These are phyloP conservation scores for Lentinula sp. DNA, from an alignment of 768 basidiomycete species.

Conservation along the genomic window DNA sequence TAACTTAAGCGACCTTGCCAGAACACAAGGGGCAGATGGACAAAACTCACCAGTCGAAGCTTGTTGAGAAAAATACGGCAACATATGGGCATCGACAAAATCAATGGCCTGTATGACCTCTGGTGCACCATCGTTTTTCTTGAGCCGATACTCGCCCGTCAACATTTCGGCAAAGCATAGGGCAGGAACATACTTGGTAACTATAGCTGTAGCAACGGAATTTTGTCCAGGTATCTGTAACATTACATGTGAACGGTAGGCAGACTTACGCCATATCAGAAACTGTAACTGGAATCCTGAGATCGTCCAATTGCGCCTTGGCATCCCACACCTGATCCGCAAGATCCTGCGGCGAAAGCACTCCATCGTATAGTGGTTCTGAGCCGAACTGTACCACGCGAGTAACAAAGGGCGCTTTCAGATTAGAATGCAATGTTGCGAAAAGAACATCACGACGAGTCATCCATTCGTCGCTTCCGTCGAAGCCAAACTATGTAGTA, in stretches of 20 bases:
- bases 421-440: conserved; percentile 47
- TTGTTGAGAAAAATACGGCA: conserved; percentile 58
- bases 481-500: conserved; percentile 44
- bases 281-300: conserved; percentile 65
- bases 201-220: conserved; percentile 8
- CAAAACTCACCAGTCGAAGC: conserved; percentile 46
- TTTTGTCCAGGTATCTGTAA: too few relatives aligned
- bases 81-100: conserved; percentile 61
- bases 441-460: conserved; percentile 48
- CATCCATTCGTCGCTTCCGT: conserved; percentile 43
- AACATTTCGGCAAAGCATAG: neutral
- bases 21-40: neutral
- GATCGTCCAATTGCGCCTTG: conserved; percentile 40
- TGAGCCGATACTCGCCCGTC: neutral
- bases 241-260: too few relatives aligned
- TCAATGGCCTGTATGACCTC: conserved; percentile 45
- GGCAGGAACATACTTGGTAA: conserved; percentile 35
- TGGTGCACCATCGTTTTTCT: neutral
- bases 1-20: neutral
- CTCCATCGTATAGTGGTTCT: conserved; percentile 60
- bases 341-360: conserved; percentile 41
- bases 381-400: conserved; percentile 67
- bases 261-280: conserved; percentile 55
- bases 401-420: conserved; percentile 59
- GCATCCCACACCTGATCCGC: conserved; percentile 44